Conservation (phyloP, 2,329 filamentous ascomycete genomes). For the Pseudogymnoascus pannorum region DNA sequence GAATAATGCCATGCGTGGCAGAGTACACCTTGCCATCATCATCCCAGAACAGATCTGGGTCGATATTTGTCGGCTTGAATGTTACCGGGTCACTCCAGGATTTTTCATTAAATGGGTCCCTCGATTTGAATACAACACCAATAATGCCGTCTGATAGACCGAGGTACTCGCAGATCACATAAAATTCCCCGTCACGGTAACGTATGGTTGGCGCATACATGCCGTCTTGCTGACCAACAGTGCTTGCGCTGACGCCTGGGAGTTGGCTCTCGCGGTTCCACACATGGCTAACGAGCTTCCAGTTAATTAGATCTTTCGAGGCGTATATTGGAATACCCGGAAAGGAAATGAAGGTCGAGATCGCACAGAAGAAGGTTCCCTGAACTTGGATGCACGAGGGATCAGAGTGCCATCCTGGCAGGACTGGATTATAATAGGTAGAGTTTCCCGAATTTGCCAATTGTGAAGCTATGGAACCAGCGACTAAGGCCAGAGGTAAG, state of each 20-base stretch:
- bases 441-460: not conserved
- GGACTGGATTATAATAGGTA: not conserved
- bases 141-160: not conserved
- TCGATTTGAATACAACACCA: constrained; percentile 29
- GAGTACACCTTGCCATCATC: constrained; percentile 50
- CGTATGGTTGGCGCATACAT: constrained; percentile 42
- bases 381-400: constrained; percentile 42
- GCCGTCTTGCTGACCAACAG: constrained; percentile 29
- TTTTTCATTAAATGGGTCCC: constrained; percentile 45
- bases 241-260: constrained; percentile 30
- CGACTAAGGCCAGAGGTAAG: not conserved
- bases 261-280: constrained; percentile 44
- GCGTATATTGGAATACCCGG: constrained; percentile 54
- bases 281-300: constrained; percentile 44
- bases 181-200: constrained; percentile 37
- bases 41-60: constrained; percentile 54
- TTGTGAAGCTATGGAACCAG: constrained; percentile 23
- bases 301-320: constrained; percentile 45
- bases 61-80: constrained; percentile 55
- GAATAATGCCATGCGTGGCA: constrained; percentile 38
- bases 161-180: constrained; percentile 43
- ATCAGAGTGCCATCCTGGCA: constrained; percentile 52
- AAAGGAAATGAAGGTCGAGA: constrained; percentile 56
- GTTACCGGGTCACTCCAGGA: constrained; percentile 56
- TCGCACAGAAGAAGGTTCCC: constrained; percentile 49